Evolutionary conservation across 2,329 filamentous ascomycete species (phyloP).

Genomic region (Madurella mycetomatis): DNA sequence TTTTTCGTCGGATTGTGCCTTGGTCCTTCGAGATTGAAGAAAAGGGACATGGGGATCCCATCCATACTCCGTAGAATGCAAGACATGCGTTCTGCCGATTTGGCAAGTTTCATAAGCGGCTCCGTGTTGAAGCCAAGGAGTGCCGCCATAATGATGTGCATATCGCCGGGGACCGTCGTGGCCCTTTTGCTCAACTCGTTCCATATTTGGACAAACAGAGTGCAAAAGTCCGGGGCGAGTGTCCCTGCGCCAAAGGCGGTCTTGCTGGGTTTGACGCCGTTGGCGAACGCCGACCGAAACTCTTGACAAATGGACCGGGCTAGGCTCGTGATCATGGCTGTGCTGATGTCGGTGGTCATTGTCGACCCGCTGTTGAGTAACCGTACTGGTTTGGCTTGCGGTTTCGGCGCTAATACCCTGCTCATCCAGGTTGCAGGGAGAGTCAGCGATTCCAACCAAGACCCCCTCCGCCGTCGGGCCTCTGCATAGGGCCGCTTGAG

Average conservation of each 20-base stretch:
- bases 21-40: constrained; percentile 19
- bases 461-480: background rate
- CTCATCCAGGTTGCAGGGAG: constrained; percentile 8
- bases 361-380: constrained; percentile 2
- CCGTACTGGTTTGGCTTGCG: background rate
- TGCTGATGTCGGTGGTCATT: constrained; percentile 8
- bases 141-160: constrained; percentile 20
- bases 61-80: constrained; percentile 22
- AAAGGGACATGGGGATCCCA: constrained; percentile 19
- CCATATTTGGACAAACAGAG: constrained; percentile 22
- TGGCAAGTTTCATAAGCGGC: constrained; percentile 15
- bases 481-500: constrained; percentile 3
- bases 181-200: constrained; percentile 21
- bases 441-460: constrained; percentile 11
- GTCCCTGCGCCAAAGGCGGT: constrained; percentile 7
- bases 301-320: constrained; percentile 15
- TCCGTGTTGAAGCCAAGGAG: constrained; percentile 21
- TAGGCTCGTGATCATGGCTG: constrained; percentile 14
- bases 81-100: constrained; percentile 20
- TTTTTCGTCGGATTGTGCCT: constrained; percentile 16
- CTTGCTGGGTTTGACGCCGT: constrained; percentile 18
- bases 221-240: constrained; percentile 19
- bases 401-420: background rate
- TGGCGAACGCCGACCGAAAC: constrained; percentile 18
- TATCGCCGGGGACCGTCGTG: constrained; percentile 20